Base-by-base conservation (phyloP, 495 filamentous ascomycete genomes). In the Hypoxylon fuscum region DNA sequence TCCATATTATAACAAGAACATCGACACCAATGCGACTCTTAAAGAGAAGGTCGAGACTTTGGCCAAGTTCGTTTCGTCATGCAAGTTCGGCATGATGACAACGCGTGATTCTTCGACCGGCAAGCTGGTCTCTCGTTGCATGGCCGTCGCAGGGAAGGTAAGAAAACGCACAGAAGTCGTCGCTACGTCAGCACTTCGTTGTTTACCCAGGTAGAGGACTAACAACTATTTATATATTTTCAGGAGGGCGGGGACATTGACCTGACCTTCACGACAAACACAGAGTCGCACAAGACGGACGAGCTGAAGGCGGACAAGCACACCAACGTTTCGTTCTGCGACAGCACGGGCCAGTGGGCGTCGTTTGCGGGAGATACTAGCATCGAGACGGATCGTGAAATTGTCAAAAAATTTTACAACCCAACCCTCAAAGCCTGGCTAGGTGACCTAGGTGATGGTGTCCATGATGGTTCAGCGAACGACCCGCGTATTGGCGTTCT, bases 261-360 rank as follows among this genome's bases (percentile, higher is more conserved):
- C 74, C 85, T 96, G 42, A 82, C 96, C 75, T 97, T 98, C 84
- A 88, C 95, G 79, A 91, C 92, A 64, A 97, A 97, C 80, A 92
- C 91, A 57, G 90, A 95, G 72, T 93, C 91, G 31, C 90, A 91
- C 74, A 97, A 98, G 79, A 93, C 92, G 10, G 83, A 91, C 75
- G 93, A 97, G 70, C 83, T 98, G 12, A 76, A 81, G 42, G 76
- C 77, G 14, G 89, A 97, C 77, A 81, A 86, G 0, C 85, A 93
- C 72, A 84, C 89, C 72, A 97, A 97, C 79, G 84, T 97, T 71
- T 85, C 87, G 46, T 98, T 98, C 84, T 79, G 93, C 61, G 89
- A 91, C 74, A 76, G 72, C 59, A 85, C 82, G 34, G 92, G 91
- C 56, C 83, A 86, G 69, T 81, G 81, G 80, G 94, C 93, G 9